Conservation (phyloP, 1,284 basidiomycete genomes). For the Puccinia polysora region DNA sequence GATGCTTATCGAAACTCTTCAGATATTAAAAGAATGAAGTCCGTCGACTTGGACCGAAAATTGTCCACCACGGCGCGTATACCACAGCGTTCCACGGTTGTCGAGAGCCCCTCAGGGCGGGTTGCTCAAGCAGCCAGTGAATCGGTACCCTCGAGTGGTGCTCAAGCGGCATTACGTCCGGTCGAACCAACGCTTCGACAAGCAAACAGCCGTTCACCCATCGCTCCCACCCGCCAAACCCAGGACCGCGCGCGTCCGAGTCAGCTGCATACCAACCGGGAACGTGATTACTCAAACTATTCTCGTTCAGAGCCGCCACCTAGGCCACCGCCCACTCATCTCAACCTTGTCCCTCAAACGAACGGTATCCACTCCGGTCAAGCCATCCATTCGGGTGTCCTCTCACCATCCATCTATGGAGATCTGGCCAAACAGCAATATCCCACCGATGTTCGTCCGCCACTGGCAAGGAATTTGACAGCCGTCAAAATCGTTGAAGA, state of each 20-base stretch:
- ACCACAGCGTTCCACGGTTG: conserved; percentile 88
- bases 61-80: conserved; percentile 83
- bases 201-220: conserved; percentile 53
- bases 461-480: conserved; percentile 48
- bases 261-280: background rate
- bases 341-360: conserved; percentile 38
- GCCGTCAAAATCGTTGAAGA: conserved; percentile 50
- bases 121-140: conserved; percentile 66
- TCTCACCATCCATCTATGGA: conserved; percentile 9
- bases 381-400: conserved; percentile 17
- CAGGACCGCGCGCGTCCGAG: conserved; percentile 1
- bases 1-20: conserved; percentile 71
- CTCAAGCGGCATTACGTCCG: conserved; percentile 47
- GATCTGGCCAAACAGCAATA: conserved; percentile 25
- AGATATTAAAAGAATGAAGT: conserved; percentile 90
- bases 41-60: conserved; percentile 86
- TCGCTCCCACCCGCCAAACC: conserved; percentile 45
- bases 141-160: conserved; percentile 53
- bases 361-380: conserved; percentile 4
- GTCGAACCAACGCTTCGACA: conserved; percentile 42
- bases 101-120: conserved; percentile 89
- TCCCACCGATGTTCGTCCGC: conserved; percentile 43
- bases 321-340: conserved; percentile 35
- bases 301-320: conserved; percentile 36
- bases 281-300: conserved; percentile 20